Evolutionary conservation across 805 yeast genomes (phyloP), one percentile per base, ranked within the genome.

Genomic region (Maudiozyma saulgeensis): DNA sequence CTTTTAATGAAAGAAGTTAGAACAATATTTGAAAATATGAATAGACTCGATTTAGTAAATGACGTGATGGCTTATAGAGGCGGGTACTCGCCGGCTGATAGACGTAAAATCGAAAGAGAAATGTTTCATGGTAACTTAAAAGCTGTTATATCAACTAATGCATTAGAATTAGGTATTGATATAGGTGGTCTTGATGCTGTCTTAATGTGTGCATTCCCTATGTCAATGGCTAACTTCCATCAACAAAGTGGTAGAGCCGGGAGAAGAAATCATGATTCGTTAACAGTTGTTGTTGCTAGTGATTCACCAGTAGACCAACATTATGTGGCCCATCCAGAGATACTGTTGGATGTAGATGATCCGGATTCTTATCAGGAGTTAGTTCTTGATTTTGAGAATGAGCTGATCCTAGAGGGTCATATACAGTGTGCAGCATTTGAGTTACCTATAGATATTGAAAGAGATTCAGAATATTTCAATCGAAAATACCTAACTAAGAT

Each of bases 231-330:
- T 45, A 88, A 88, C 53, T 78, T 93, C 61, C 87, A 90, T 57
- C 99, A 93, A 67, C 99, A 93, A 61, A 84, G 93, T 70, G 99
- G 99, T 37, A 76, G 99, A 60, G 98, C 96, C 0, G 99, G 99
- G 16, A 75, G 99, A 63, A 80, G 96, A 55, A 79, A 77, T 47
- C 77, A 78, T 48, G 97, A 93, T 44, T 87, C 96, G 4, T 67
- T 93, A 60, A 91, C 96, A 0, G 69, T 93, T 3, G 80, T 85
- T 47, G 87, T 93, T 12, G 93, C 90, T 1, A 84, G 93, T 37
- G 79, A 81, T 25, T 81, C 82, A 15, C 96, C 97, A 0, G 79
- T 88, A 1, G 96, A 91, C 65, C 95, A 88, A 58, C 82, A 84
- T 61, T 91, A 84, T 61, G 80, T 87, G 68, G 73, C 75, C 7